A percentile compares a stretch with the other conserved stretches of the same genome.
phyloP scores from a whole-genome alignment of 2,329 filamentous ascomycete species.

The Botrytis cinerea region DNA sequence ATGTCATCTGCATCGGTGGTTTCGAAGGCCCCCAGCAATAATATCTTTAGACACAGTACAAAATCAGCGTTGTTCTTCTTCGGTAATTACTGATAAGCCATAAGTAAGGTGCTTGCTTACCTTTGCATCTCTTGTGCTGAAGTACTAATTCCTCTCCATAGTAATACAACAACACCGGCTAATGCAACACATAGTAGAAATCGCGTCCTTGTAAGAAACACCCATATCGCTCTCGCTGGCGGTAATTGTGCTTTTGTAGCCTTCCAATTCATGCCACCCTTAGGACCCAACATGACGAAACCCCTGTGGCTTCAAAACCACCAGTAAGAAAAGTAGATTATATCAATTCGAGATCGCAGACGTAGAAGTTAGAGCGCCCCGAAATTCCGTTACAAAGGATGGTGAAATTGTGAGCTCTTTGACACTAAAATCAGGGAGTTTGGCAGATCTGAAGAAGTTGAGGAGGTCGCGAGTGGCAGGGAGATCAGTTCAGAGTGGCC shows the following conservation, averaged over 20 bases:
- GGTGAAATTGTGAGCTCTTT: constrained; percentile 23
- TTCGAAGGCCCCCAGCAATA: constrained; percentile 96
- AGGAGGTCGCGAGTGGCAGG: constrained; percentile 23
- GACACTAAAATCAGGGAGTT: constrained; percentile 27
- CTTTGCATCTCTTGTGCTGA: constrained; percentile 88
- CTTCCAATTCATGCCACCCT: constrained; percentile 91
- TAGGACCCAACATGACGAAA: constrained; percentile 79
- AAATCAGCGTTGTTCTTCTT: constrained; percentile 10
- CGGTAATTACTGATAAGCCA: background rate
- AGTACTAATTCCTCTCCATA: constrained; percentile 84
- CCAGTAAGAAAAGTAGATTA: constrained; percentile 36
- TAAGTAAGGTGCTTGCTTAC: constrained; percentile 49
- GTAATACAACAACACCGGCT: constrained; percentile 69
- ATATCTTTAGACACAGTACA: constrained; percentile 61
- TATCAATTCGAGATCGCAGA: constrained; percentile 35
- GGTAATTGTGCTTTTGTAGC: constrained; percentile 78
- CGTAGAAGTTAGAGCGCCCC: constrained; percentile 13
- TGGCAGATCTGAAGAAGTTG: constrained; percentile 25
- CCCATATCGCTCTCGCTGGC: constrained; percentile 69
- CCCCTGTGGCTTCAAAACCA: constrained; percentile 47
- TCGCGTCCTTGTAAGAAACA: constrained; percentile 73
- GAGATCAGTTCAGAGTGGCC: constrained; percentile 21
- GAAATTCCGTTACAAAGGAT: background rate
- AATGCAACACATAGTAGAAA: constrained; percentile 74
- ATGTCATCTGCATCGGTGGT: constrained; percentile 92